Percentiles rank a stretch among this genome's conserved stretches.
These are phyloP conservation scores for Curvularia verruculosa DNA, from an alignment of 2,329 filamentous ascomycete species.

Conservation along the genomic window DNA sequence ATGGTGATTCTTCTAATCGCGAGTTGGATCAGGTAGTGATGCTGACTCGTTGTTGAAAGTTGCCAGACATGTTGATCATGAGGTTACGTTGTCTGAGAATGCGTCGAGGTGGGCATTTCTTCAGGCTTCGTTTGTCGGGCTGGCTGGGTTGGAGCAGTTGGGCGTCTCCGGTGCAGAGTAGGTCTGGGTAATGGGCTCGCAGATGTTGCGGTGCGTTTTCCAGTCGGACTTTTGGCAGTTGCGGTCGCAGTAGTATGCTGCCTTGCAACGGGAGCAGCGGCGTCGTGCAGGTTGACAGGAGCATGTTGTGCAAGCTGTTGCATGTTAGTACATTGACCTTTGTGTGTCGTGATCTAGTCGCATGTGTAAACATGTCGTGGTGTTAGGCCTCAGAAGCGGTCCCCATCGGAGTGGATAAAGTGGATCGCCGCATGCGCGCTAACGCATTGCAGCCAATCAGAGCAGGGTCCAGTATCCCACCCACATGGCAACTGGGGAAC, in stretches of 20 bases:
- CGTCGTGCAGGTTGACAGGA: constrained; percentile 29
- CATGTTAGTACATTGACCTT: constrained; percentile 9
- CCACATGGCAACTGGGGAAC: constrained; percentile 22
- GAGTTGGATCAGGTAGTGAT: not conserved
- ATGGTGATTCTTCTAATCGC: not conserved
- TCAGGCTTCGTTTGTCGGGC: constrained; percentile 30
- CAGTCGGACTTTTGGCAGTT: constrained; percentile 61
- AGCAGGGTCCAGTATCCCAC: constrained; percentile 36
- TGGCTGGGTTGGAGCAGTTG: constrained; percentile 36
- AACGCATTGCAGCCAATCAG: constrained; percentile 23
- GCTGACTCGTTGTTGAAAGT: not conserved
- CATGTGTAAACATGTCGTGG: constrained; percentile 3
- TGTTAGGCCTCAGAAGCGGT: constrained; percentile 13
- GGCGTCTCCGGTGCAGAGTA: constrained; percentile 36
- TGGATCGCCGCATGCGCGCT: constrained; percentile 22
- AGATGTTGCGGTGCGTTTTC: constrained; percentile 57
- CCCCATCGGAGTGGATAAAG: constrained; percentile 19
- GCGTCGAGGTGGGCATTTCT: not conserved
- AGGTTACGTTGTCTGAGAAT: not conserved
- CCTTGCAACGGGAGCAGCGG: constrained; percentile 58
- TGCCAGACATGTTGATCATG: not conserved
- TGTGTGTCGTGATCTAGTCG: not conserved
- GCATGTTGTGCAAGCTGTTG: constrained; percentile 35
- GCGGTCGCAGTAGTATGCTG: constrained; percentile 57
- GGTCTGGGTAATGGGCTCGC: constrained; percentile 38